phyloP scores from a whole-genome alignment of 345 rosid genomes.

The Syzygium aqueum region DNA sequence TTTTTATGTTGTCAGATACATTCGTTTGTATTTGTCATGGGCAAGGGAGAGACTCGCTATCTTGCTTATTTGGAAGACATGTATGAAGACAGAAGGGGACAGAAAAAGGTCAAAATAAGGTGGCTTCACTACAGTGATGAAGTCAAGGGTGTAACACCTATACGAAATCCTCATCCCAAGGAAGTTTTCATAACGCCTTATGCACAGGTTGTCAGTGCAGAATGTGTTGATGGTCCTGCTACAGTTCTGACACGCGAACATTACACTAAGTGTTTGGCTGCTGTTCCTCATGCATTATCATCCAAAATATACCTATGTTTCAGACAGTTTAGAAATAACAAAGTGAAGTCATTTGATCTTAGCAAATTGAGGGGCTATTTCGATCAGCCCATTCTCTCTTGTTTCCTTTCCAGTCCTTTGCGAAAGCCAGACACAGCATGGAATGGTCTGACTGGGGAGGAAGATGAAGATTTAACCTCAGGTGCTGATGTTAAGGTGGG shows the following conservation, averaged over 20 bases:
- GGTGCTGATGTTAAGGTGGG: conserved; percentile 47
- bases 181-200: conserved; percentile 92
- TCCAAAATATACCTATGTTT: conserved; percentile 64
- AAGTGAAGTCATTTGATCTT: conserved; percentile 71
- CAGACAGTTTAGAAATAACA: conserved; percentile 77
- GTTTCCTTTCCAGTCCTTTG: conserved; percentile 42
- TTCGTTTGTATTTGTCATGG: conserved; percentile 93
- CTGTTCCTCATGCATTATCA: conserved; percentile 52
- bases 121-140: conserved; percentile 94
- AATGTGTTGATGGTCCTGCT: conserved; percentile 92
- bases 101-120: conserved; percentile 86
- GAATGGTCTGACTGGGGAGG: conserved; percentile 41
- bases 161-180: conserved; percentile 72
- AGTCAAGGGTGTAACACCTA: conserved; percentile 67
- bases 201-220: conserved; percentile 94
- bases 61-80: conserved; percentile 96
- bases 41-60: conserved; percentile 67
- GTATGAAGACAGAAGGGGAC: conserved; percentile 96
- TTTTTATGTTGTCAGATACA: conserved; percentile 40
- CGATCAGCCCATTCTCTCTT: conserved; percentile 67
- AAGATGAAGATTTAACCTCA: conserved; percentile 43
- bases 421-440: conserved; percentile 26
- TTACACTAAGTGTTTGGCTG: conserved; percentile 53
- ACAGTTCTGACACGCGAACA: conserved; percentile 73
- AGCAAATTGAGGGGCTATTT: conserved; percentile 79